Evolutionary conservation across 768 basidiomycete genomes (phyloP).

Genomic region (Mycena vulgaris): DNA sequence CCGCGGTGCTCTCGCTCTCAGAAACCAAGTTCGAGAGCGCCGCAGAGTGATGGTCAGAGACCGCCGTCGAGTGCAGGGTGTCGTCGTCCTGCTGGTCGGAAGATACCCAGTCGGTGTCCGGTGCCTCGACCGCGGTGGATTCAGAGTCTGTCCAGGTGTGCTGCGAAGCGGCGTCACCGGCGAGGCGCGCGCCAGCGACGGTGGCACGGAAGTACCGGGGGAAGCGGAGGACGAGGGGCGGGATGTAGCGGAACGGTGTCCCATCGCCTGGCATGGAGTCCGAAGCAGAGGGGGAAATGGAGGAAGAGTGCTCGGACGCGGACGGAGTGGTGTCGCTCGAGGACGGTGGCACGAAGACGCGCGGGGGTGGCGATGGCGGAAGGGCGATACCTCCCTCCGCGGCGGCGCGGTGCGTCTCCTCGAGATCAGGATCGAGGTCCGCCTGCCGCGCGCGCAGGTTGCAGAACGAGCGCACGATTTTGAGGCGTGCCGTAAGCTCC

Average conservation of each 20-base stretch:
- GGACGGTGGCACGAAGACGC: background rate
- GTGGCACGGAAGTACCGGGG: background rate
- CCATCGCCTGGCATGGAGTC: background rate
- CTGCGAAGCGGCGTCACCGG: background rate
- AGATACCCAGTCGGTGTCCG: background rate
- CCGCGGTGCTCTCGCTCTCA: too few relatives aligned
- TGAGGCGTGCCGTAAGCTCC: background rate
- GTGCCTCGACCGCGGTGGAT: background rate
- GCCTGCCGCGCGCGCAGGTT: background rate
- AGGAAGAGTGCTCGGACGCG: too few relatives aligned
- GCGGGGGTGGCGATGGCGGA: background rate
- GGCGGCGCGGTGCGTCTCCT: background rate
- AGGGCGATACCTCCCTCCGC: background rate
- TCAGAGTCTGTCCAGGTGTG: background rate
- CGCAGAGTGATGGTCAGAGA: too few relatives aligned
- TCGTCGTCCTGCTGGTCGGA: background rate
- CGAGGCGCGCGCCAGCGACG: too few relatives aligned
- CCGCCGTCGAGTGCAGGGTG: background rate
- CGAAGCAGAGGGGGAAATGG: background rate
- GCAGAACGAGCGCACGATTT: background rate
- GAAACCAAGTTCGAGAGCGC: too few relatives aligned
- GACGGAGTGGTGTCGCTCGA: background rate
- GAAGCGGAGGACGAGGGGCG: background rate
- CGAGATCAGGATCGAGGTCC: background rate
- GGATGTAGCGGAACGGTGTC: constrained; percentile 6